A percentile compares a stretch with the other conserved stretches of the same genome.
Evolutionary conservation across 148 eudicot genomes (phyloP).

Genomic region (Fagopyrum tataricum): DNA sequence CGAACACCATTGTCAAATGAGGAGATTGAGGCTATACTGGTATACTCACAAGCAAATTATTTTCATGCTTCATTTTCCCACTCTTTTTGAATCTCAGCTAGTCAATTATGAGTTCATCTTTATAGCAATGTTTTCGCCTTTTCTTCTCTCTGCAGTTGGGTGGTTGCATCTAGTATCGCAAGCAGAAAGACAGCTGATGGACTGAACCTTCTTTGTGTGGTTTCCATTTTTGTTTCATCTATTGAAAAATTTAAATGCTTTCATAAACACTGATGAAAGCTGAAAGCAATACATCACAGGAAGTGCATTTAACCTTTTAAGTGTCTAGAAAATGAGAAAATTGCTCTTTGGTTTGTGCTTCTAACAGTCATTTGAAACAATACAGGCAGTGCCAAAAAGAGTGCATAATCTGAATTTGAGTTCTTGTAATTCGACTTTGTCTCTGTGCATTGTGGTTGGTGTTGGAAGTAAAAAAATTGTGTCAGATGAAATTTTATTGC

Average conservation of each 20-base stretch:
- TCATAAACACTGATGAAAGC: neutral
- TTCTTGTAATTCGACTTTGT: neutral
- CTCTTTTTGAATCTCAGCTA: constrained; percentile 11
- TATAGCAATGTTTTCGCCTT: neutral
- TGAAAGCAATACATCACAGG: neutral
- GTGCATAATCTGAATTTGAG: neutral
- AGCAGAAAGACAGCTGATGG: neutral
- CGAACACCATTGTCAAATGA: constrained; percentile 67
- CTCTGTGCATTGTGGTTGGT: neutral
- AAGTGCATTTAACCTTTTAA: neutral
- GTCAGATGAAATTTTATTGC: constrained; percentile 5
- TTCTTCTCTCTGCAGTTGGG: constrained; percentile 57
- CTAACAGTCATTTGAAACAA: neutral
- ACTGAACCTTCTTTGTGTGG: neutral
- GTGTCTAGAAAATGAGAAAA: neutral
- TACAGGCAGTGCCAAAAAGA: neutral
- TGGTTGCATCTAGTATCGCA: constrained; percentile 50
- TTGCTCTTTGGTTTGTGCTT: neutral
- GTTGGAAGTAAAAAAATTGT: neutral
- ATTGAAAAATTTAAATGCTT: neutral
- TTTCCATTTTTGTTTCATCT: neutral
- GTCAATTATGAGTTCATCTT: neutral
- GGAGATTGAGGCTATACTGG: constrained; percentile 85
- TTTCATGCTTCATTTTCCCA: constrained; percentile 1
- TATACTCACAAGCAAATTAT: constrained; percentile 19